Evolutionary conservation across 2,329 filamentous ascomycete genomes (phyloP).

Genomic region (Allantophomopsis cytisporea): DNA sequence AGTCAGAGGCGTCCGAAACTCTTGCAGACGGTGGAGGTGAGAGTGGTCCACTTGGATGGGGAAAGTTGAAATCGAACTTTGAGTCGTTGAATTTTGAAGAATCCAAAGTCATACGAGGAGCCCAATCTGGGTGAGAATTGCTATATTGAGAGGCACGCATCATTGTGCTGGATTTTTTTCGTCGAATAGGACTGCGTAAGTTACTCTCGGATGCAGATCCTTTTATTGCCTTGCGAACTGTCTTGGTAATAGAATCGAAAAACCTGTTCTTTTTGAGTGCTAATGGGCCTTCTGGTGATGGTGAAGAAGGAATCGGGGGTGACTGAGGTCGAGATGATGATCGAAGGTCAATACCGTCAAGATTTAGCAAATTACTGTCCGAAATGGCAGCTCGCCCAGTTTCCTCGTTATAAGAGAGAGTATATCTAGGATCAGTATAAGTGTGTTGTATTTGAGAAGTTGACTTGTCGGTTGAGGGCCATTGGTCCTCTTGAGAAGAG

Average conservation of each 20-base stretch:
- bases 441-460: too few species aligned
- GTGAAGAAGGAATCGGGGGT: slow-evolving; percentile 5
- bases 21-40: slow-evolving; percentile 30
- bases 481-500: slow-evolving; percentile 7
- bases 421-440: too few species aligned
- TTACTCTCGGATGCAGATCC: slow-evolving; percentile 8
- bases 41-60: slow-evolving; percentile 25
- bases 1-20: slow-evolving; percentile 12
- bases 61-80: slow-evolving; percentile 23
- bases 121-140: slow-evolving; percentile 33
- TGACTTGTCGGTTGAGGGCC: slow-evolving; percentile 3
- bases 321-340: slow-evolving; percentile 8
- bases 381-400: slow-evolving; percentile 17
- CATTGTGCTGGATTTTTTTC: slow-evolving; percentile 17
- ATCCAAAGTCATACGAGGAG: slow-evolving; percentile 30
- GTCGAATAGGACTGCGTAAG: slow-evolving; percentile 22
- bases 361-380: slow-evolving; percentile 16
- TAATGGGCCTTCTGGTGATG: slow-evolving; percentile 2
- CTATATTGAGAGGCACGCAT: slow-evolving; percentile 23
- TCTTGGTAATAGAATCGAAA: slow-evolving; percentile 30
- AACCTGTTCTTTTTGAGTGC: slow-evolving; percentile 11
- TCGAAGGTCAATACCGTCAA: slow-evolving; percentile 14
- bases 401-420: slow-evolving; percentile 6
- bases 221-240: slow-evolving; percentile 22
- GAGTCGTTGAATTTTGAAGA: slow-evolving; percentile 22